Percentiles rank a stretch among this genome's conserved stretches.
phyloP scores from a whole-genome alignment of 148 eudicot genomes.

The Silene uniflora region DNA sequence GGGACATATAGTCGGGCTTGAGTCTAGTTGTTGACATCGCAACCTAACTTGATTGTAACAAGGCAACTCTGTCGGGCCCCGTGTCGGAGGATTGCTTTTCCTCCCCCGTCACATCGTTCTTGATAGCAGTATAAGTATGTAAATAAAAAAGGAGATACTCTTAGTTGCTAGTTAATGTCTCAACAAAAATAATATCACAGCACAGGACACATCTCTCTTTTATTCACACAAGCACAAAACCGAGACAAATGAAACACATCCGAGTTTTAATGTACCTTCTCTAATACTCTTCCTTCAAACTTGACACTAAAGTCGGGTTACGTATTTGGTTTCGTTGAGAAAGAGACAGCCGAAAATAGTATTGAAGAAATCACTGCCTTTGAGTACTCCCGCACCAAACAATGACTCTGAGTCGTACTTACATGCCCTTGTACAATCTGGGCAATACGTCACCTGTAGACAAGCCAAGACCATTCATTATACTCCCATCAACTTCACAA shows the following conservation, averaged over 20 bases:
- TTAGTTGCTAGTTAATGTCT: too few species aligned
- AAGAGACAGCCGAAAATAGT: slow-evolving; percentile 84
- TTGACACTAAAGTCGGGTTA: slow-evolving; percentile 36
- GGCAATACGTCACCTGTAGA: slow-evolving; percentile 85
- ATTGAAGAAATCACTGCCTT: slow-evolving; percentile 65
- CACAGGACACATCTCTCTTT: neutral
- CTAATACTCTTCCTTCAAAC: neutral
- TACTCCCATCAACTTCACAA: neutral
- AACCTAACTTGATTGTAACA: neutral
- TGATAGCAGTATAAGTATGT: too few species aligned
- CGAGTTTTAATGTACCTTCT: neutral
- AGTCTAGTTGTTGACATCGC: neutral
- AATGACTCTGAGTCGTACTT: slow-evolving; percentile 56
- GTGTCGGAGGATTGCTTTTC: neutral
- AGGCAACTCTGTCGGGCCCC: too few species aligned
- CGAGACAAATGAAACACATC: neutral
- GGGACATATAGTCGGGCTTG: neutral
- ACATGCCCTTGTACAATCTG: slow-evolving; percentile 90
- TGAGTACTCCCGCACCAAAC: slow-evolving; percentile 37
- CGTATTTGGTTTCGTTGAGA: slow-evolving; percentile 62
- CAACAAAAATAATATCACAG: neutral
- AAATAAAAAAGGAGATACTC: too few species aligned
- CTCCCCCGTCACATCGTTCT: neutral
- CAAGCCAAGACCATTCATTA: neutral
- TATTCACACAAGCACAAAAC: neutral